Evolutionary conservation across 2,329 filamentous ascomycete species (phyloP).

Genomic region (Penicillium sp.): DNA sequence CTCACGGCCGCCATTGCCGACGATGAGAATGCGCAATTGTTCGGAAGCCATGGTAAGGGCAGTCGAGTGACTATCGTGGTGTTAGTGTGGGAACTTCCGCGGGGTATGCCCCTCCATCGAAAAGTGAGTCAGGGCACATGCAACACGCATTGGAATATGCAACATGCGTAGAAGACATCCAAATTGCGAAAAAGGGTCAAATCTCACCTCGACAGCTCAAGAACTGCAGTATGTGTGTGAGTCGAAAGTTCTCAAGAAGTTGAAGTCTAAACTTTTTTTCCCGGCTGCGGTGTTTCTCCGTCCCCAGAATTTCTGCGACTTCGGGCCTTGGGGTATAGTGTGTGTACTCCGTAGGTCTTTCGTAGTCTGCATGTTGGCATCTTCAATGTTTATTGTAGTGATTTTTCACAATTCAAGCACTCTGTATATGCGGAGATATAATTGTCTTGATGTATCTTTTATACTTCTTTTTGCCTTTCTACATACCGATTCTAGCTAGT

Average conservation of each 20-base stretch:
- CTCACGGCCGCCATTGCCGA: slow-evolving; percentile 93
- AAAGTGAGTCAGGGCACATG: background rate
- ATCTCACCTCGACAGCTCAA: slow-evolving; percentile 26
- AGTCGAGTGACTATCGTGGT: slow-evolving; percentile 24
- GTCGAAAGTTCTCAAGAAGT: slow-evolving; percentile 7
- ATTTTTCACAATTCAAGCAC: no score
- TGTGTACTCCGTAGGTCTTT: background rate
- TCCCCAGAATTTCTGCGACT: slow-evolving; percentile 12
- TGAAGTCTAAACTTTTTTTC: slow-evolving; percentile 24
- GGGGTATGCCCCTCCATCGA: slow-evolving; percentile 23
- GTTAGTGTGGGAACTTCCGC: slow-evolving; percentile 22
- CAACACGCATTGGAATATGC: background rate
- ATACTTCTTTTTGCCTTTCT: no score
- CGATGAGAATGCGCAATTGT: slow-evolving; percentile 72
- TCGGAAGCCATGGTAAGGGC: slow-evolving; percentile 43
- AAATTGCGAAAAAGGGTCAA: background rate
- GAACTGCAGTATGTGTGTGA: slow-evolving; percentile 14
- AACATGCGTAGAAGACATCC: background rate
- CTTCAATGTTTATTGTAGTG: background rate
- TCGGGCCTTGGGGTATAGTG: background rate
- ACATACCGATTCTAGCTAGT: no score
- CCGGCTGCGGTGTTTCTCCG: slow-evolving; percentile 28
- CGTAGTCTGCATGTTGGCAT: background rate
- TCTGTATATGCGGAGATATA: background rate
- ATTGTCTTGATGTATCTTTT: no score